Conservation (phyloP, 2,329 filamentous ascomycete genomes). For the Alternaria atra region DNA sequence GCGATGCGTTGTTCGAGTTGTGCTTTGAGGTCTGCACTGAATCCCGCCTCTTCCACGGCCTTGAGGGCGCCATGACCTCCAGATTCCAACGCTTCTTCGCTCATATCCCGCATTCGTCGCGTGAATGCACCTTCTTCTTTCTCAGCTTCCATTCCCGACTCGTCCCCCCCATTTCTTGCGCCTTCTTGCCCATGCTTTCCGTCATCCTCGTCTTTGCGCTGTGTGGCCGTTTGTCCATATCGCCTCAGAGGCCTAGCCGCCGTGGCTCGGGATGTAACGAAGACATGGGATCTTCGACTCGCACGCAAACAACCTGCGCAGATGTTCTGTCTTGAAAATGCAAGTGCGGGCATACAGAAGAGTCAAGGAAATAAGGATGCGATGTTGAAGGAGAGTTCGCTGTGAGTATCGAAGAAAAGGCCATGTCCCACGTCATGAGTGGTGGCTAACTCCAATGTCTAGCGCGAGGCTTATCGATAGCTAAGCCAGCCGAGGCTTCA, state of each 20-base stretch:
- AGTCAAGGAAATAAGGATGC: constrained; percentile 5
- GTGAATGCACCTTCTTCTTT: constrained; percentile 64
- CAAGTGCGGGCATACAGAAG: constrained; percentile 42
- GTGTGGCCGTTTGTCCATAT: constrained; percentile 35
- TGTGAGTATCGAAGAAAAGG: not conserved
- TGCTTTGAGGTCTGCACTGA: constrained; percentile 68
- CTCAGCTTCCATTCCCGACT: constrained; percentile 13
- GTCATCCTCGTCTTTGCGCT: constrained; percentile 21
- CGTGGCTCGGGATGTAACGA: constrained; percentile 17
- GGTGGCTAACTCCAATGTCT: constrained; percentile 14
- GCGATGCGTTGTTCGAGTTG: constrained; percentile 68
- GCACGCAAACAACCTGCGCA: constrained; percentile 54
- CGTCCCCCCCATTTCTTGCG: not conserved
- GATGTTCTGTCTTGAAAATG: constrained; percentile 34
- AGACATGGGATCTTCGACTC: constrained; percentile 25
- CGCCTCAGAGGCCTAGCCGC: constrained; percentile 21
- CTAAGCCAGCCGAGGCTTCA: not conserved
- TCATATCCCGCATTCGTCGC: constrained; percentile 66
- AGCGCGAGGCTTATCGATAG: constrained; percentile 19
- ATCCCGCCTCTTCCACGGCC: constrained; percentile 68
- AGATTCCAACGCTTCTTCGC: constrained; percentile 65
- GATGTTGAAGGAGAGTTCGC: not conserved
- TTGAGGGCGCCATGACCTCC: constrained; percentile 64
- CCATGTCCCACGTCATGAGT: constrained; percentile 22
- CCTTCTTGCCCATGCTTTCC: constrained; percentile 28